Percentiles rank a stretch among this genome's conserved stretches.
Conservation (phyloP, 2,329 filamentous ascomycete species). For the Fusarium graminum region DNA sequence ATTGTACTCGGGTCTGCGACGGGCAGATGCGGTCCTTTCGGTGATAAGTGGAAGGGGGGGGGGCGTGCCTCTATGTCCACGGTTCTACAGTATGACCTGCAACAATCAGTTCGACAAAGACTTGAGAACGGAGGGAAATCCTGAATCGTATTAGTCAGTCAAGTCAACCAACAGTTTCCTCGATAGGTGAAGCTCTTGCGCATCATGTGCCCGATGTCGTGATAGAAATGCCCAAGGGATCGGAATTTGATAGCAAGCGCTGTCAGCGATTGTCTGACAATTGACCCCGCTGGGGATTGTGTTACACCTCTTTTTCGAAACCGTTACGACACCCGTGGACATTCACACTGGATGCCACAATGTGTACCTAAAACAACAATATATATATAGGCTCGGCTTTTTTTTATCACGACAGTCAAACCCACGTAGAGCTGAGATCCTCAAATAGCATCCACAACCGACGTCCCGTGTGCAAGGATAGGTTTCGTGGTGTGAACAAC, state of each 20-base stretch:
- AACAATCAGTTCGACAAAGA: slow-evolving; percentile 12
- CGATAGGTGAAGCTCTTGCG: slow-evolving; percentile 21
- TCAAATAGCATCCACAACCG: slow-evolving; percentile 40
- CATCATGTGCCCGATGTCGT: slow-evolving; percentile 32
- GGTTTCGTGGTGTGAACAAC: slow-evolving; percentile 35
- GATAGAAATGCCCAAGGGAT: slow-evolving; percentile 17
- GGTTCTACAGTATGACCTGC: slow-evolving; percentile 7
- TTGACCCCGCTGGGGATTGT: not conserved
- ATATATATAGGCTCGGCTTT: not conserved
- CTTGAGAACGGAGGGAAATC: slow-evolving; percentile 6
- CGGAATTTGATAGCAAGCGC: slow-evolving; percentile 8
- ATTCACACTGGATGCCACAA: not conserved
- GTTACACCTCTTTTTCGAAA: not conserved
- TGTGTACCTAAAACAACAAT: not conserved
- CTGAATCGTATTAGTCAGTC: slow-evolving; percentile 15
- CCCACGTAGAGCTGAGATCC: slow-evolving; percentile 1
- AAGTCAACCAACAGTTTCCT: slow-evolving; percentile 8
- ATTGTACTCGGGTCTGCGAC: slow-evolving; percentile 26
- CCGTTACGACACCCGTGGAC: not conserved
- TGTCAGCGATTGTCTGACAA: slow-evolving; percentile 11
- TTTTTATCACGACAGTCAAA: slow-evolving; percentile 12
- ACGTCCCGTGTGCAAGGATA: slow-evolving; percentile 40
- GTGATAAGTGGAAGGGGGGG: slow-evolving; percentile 36
- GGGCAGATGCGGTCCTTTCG: slow-evolving; percentile 41
- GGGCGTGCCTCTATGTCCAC: slow-evolving; percentile 20